phyloP scores from a whole-genome alignment of 345 rosid genomes.

The Pelargonium nanum region DNA sequence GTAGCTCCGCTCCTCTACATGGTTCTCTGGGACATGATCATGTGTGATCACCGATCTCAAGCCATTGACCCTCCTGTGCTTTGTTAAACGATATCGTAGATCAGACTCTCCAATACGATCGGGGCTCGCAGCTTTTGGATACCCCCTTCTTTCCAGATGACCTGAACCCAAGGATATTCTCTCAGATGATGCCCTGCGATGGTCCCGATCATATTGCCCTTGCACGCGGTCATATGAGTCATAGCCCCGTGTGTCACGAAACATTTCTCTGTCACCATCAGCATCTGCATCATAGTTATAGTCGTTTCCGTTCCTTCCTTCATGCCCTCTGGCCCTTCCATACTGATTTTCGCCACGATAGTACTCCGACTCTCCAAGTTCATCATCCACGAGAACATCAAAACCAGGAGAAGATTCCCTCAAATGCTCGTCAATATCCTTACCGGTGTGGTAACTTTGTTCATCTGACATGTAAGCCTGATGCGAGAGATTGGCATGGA shows the following conservation, averaged over 20 bases:
- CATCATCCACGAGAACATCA: constrained; percentile 95
- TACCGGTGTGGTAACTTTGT: too few relatives aligned
- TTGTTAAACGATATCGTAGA: constrained; percentile 58
- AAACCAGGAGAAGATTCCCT: constrained; percentile 93
- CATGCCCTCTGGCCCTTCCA: constrained; percentile 41
- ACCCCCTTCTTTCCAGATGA: constrained; percentile 42
- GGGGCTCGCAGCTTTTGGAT: constrained; percentile 35
- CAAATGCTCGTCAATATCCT: constrained; percentile 54
- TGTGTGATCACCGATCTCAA: constrained; percentile 55
- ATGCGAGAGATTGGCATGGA: constrained; percentile 23
- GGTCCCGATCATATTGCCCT: constrained; percentile 54
- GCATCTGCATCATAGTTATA: constrained; percentile 39
- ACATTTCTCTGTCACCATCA: constrained; percentile 39
- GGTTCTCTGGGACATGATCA: constrained; percentile 35
- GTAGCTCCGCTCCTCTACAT: constrained; percentile 30
- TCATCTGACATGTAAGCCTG: constrained; percentile 28
- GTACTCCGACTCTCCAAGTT: constrained; percentile 53
- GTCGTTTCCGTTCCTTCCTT: constrained; percentile 49
- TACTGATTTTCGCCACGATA: constrained; percentile 64
- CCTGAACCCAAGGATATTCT: constrained; percentile 24
- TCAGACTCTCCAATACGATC: constrained; percentile 44
- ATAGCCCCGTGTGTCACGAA: constrained; percentile 31
- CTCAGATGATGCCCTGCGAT: constrained; percentile 42
- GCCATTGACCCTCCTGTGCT: constrained; percentile 54
- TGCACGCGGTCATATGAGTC: constrained; percentile 43